Conservation (phyloP, 352 stramenopile species). For the Phytophthora meadii region DNA sequence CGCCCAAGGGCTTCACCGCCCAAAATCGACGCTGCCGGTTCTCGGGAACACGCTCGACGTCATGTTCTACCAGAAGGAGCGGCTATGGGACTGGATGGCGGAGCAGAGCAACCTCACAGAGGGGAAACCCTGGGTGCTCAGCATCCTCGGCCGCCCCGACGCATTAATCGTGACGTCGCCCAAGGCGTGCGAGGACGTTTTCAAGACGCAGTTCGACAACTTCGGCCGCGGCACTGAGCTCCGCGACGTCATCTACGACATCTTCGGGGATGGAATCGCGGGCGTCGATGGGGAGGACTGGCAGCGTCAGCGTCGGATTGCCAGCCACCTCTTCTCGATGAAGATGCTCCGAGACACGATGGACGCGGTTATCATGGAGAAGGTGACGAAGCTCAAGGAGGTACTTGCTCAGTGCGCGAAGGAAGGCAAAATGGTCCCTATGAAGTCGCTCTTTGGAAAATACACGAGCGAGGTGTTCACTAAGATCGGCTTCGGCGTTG, state of each 20-base stretch:
- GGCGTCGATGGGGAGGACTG: slow-evolving; percentile 50
- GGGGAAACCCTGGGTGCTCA: slow-evolving; percentile 57
- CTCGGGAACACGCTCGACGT: slow-evolving; percentile 47
- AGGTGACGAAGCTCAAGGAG: slow-evolving; percentile 32
- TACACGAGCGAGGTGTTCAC: slow-evolving; percentile 80
- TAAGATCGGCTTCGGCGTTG: slow-evolving; percentile 71
- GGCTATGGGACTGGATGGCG: slow-evolving; percentile 63
- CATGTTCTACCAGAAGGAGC: slow-evolving; percentile 43
- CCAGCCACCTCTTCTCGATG: slow-evolving; percentile 79
- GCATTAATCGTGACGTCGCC: slow-evolving; percentile 48
- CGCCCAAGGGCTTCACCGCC: slow-evolving; percentile 30
- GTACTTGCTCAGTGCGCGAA: slow-evolving; percentile 27
- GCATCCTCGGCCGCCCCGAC: slow-evolving; percentile 37
- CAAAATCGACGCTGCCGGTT: slow-evolving; percentile 41
- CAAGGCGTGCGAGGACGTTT: slow-evolving; percentile 35
- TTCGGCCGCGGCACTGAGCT: slow-evolving; percentile 45
- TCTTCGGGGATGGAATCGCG: slow-evolving; percentile 65
- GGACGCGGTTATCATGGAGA: slow-evolving; percentile 39
- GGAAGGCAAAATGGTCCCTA: slow-evolving; percentile 8
- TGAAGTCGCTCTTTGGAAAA: slow-evolving; percentile 55
- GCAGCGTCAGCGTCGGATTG: slow-evolving; percentile 56
- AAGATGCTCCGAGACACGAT: slow-evolving; percentile 36
- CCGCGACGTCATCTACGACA: slow-evolving; percentile 32
- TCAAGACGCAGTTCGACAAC: slow-evolving; percentile 55
- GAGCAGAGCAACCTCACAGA: slow-evolving; percentile 47